phyloP scores from a whole-genome alignment of 257 asterid genomes.

The Solanum lignicaule region DNA sequence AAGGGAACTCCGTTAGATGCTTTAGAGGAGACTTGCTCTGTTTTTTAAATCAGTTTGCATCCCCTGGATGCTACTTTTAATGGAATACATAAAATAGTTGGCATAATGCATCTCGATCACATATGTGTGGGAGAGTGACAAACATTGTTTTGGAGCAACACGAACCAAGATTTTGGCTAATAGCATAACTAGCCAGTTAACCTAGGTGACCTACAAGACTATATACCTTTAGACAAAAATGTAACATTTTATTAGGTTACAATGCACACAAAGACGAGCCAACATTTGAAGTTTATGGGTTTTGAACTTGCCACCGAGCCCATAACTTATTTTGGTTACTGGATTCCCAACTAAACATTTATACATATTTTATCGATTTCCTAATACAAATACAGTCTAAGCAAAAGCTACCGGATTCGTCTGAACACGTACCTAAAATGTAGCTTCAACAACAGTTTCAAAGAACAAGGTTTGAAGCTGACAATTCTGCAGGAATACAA shows the following conservation, averaged over 20 bases:
- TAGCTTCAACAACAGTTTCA: not conserved
- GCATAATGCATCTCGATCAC: not conserved
- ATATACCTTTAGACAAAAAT: no score
- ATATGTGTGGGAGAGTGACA: not conserved
- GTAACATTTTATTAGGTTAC: no score
- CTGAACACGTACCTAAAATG: not conserved
- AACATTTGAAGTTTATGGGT: not conserved
- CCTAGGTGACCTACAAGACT: no score
- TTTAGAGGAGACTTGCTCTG: not conserved
- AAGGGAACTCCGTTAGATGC: not conserved
- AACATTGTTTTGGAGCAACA: not conserved
- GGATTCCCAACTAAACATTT: not conserved
- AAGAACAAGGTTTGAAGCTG: not conserved
- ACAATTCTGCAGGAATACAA: not conserved
- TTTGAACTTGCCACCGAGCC: not conserved
- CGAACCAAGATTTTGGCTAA: no score
- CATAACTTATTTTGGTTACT: not conserved
- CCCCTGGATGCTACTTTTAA: not conserved
- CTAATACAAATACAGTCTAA: not conserved
- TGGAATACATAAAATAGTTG: not conserved
- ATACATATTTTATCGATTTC: not conserved
- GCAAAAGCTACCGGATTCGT: not conserved
- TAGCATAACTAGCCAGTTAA: no score
- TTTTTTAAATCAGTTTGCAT: not conserved
- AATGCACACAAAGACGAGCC: not conserved